phyloP scores from a whole-genome alignment of 768 basidiomycete species.

The Amanita brunnescens region DNA sequence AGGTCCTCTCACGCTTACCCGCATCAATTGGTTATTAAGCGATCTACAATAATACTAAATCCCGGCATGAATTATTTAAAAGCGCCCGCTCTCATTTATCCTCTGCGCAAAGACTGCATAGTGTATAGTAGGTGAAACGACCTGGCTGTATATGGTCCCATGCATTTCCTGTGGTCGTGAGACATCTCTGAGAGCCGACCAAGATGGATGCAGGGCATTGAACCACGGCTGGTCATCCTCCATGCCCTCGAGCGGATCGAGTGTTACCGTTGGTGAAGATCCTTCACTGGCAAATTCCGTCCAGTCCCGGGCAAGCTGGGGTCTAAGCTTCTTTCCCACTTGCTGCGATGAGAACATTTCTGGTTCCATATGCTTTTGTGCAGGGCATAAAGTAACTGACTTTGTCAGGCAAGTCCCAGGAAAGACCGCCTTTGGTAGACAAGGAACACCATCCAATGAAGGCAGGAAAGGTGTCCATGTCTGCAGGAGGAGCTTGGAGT shows the following conservation, averaged over 20 bases:
- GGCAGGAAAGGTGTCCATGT: constrained; percentile 1
- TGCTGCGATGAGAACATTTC: neutral
- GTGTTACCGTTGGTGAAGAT: neutral
- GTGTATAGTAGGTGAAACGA: neutral
- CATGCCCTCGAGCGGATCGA: neutral
- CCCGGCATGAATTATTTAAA: neutral
- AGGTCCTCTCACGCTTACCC: neutral
- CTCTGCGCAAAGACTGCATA: constrained; percentile 1
- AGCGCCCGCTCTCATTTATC: neutral
- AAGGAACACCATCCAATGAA: neutral
- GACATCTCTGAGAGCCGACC: neutral
- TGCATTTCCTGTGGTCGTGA: constrained; percentile 1
- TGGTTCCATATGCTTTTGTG: neutral
- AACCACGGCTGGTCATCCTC: neutral
- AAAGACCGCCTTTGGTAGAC: neutral
- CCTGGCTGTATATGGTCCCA: neutral
- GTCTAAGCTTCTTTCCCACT: neutral
- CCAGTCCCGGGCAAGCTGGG: neutral
- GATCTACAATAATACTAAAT: too few species aligned
- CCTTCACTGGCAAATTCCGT: neutral
- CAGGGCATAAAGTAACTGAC: neutral
- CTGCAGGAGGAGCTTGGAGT: neutral
- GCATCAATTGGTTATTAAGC: neutral
- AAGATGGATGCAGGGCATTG: neutral
- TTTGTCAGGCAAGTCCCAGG: neutral